Percentiles rank a stretch among this genome's conserved stretches.
Evolutionary conservation across 2,329 filamentous ascomycete genomes (phyloP).

Genomic region (Penicillium sp.): DNA sequence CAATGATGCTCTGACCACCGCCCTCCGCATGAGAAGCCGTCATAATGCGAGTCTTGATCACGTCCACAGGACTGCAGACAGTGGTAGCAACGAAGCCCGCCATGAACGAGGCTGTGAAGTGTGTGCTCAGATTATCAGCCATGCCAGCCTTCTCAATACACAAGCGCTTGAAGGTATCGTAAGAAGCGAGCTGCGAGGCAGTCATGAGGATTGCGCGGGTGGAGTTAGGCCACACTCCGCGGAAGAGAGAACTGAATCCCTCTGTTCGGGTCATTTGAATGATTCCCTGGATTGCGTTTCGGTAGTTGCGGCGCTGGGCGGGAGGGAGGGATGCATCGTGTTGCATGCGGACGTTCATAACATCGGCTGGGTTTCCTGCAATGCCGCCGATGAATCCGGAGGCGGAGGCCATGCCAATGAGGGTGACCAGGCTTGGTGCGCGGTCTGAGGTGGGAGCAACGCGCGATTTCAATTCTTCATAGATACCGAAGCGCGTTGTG

Average conservation of each 20-base stretch:
- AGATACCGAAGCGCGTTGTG: slow-evolving; percentile 92
- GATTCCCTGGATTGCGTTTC: slow-evolving; percentile 81
- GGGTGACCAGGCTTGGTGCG: slow-evolving; percentile 66
- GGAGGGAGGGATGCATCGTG: slow-evolving; percentile 76
- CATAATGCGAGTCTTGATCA: slow-evolving; percentile 67
- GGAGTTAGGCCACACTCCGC: slow-evolving; percentile 66
- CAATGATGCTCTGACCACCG: slow-evolving; percentile 45
- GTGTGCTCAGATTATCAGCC: slow-evolving; percentile 56
- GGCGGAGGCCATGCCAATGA: slow-evolving; percentile 76
- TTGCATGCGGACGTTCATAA: slow-evolving; percentile 98
- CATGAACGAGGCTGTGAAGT: slow-evolving; percentile 60
- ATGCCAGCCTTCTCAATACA: slow-evolving; percentile 53
- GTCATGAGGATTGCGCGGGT: slow-evolving; percentile 65
- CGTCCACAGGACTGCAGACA: slow-evolving; percentile 64
- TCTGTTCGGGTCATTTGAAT: slow-evolving; percentile 84
- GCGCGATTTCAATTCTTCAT: slow-evolving; percentile 83
- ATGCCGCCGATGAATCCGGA: slow-evolving; percentile 88
- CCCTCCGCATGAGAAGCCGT: slow-evolving; percentile 46
- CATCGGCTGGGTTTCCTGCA: slow-evolving; percentile 90
- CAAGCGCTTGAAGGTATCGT: slow-evolving; percentile 61
- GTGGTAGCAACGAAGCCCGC: slow-evolving; percentile 66
- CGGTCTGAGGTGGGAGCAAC: slow-evolving; percentile 45
- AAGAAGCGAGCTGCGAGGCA: slow-evolving; percentile 60
- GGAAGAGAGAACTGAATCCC: slow-evolving; percentile 71
- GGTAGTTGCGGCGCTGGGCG: slow-evolving; percentile 78